A percentile compares a stretch with the other conserved stretches of the same genome.
phyloP scores from a whole-genome alignment of 2,329 filamentous ascomycete species.

The Alternaria panax region DNA sequence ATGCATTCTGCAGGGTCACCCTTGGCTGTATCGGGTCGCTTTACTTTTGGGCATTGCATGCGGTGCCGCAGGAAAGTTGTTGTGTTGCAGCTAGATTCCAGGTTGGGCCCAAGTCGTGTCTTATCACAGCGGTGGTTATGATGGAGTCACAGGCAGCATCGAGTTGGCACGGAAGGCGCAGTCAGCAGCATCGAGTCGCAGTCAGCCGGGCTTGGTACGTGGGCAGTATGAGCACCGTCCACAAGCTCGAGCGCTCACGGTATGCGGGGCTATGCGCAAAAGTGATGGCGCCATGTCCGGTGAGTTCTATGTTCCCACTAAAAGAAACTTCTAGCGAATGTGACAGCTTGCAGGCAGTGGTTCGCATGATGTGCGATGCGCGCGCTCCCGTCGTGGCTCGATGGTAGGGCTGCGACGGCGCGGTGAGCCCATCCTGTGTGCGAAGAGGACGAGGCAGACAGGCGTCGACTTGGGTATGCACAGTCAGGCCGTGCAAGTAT shows the following conservation, averaged over 20 bases:
- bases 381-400: conserved; percentile 9
- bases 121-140: background rate
- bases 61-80: background rate
- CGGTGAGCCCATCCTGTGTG: conserved; percentile 10
- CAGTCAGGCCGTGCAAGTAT: conserved; percentile 4
- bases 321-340: conserved; percentile 14
- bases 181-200: conserved; percentile 16
- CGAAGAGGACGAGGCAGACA: conserved; percentile 7
- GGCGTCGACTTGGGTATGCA: background rate
- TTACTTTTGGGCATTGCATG: conserved; percentile 7
- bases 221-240: conserved; percentile 12
- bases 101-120: background rate
- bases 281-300: conserved; percentile 19
- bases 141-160: conserved; percentile 17
- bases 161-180: conserved; percentile 8
- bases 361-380: conserved; percentile 23
- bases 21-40: conserved; percentile 4
- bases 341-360: conserved; percentile 17
- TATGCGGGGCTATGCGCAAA: conserved; percentile 25
- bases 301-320: conserved; percentile 12
- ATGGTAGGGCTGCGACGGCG: conserved; percentile 17
- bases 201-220: conserved; percentile 20
- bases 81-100: background rate
- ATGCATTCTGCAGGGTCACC: conserved; percentile 1
- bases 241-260: conserved; percentile 21